A percentile compares a stretch with the other conserved stretches of the same genome.
phyloP scores from a whole-genome alignment of 352 stramenopile genomes.

The Pythium pectinolyticum region DNA sequence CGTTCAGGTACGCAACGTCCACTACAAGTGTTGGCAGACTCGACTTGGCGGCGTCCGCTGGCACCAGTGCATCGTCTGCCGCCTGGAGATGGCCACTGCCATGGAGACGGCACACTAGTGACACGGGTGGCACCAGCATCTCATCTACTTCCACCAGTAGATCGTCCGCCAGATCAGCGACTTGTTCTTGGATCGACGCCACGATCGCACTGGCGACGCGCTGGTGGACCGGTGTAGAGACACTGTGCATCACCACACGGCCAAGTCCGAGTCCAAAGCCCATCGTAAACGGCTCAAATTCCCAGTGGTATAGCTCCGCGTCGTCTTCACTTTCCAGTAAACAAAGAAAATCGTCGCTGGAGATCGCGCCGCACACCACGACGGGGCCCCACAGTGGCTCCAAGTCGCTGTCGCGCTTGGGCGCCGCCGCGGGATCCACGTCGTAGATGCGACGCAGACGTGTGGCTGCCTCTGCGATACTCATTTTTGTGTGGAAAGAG shows the following conservation, averaged over 20 bases:
- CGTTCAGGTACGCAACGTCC: conserved; percentile 4
- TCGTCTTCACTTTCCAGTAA: conserved; percentile 8
- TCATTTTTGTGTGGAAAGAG: conserved; percentile 1
- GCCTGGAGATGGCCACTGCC: not conserved
- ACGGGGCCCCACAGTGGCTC: conserved; percentile 7
- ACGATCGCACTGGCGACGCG: conserved; percentile 5
- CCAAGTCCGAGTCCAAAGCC: not conserved
- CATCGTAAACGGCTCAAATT: conserved; percentile 4
- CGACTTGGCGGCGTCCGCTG: not conserved
- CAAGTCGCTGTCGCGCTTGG: not conserved
- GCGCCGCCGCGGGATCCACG: not conserved
- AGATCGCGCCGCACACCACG: conserved; percentile 14
- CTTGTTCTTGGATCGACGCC: not conserved
- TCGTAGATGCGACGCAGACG: not conserved
- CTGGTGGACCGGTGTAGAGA: not conserved
- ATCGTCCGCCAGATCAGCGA: conserved; percentile 3
- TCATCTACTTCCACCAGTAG: not conserved
- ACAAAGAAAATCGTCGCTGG: conserved; percentile 9
- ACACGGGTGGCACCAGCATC: not conserved
- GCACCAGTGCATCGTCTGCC: conserved; percentile 5
- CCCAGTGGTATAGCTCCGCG: not conserved
- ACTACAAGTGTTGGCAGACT: not conserved
- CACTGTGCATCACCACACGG: conserved; percentile 12
- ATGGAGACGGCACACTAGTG: not conserved
- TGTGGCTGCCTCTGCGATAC: not conserved